Base-by-base conservation (phyloP, 2,329 filamentous ascomycete species). In the Pseudogymnoascus sp. region DNA sequence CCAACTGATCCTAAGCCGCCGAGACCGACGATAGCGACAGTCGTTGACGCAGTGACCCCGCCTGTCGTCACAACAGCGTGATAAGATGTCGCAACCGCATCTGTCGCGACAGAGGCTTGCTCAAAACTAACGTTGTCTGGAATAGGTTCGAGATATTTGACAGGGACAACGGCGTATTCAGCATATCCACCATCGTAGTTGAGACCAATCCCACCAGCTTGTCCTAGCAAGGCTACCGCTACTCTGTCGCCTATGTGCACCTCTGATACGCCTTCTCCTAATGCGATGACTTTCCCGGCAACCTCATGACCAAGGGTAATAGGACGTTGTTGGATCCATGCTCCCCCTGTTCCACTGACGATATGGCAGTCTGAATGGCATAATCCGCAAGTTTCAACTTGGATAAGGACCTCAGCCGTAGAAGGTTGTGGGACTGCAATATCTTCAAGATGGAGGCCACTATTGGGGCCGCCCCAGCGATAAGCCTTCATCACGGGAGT, bases 221-320 rank as follows among this genome's bases (percentile, higher is more conserved):
- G 50, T 7, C n/a, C 46, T 10, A 23, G 10, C n/a, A 63, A 36
- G 14, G 31, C 28, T n/a, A 66, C 59, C 11, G 56, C 56, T 16
- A 66, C 64, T 59, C 65, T 37, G 36, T 66, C 59, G 10, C 65
- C 64, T 11, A 63, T 16, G 5, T 62, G 11, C 40, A 62, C 44
- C 12, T 53, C 18, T 28, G 62, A 46, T 10, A 66, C 63, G 12
- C 34, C 59, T 10, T 40, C 34, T 46, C 65, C 65, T 8, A 65
- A 10, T 12, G n/a, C 25, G 16, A 21, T 38, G 36, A 66, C 40
- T 18, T 16, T 64, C 6, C 64, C 65, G 10, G 65, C 44, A 5
- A 66, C 56, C 46, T 66, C 65, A 25, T 66, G 65, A 28, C 65
- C 62, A 12, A 66, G 50, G 16, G 64, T 66, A 6, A 65, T 65